Conservation (phyloP, 148 eudicot genomes). For the Camellia sinensis region DNA sequence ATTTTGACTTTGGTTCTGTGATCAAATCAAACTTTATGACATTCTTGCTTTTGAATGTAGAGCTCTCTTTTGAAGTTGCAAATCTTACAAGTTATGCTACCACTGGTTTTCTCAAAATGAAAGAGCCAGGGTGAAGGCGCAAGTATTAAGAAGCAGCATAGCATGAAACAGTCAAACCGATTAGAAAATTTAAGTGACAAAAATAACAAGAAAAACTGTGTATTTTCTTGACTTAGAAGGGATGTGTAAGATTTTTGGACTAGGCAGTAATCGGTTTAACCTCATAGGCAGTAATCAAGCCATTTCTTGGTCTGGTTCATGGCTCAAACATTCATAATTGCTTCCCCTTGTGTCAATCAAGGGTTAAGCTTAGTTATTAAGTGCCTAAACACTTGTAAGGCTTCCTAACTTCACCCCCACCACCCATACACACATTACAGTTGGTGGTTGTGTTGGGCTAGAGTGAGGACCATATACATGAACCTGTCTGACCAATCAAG, state of each 20-base stretch:
- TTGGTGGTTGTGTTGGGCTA: not conserved
- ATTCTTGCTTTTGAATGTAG: not conserved
- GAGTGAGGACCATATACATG: not conserved
- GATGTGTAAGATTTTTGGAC: too few species aligned
- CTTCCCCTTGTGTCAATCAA: too few species aligned
- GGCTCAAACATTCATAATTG: too few species aligned
- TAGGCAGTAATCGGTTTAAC: too few species aligned
- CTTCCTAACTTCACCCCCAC: not conserved
- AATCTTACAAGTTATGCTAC: not conserved
- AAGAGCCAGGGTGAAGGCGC: not conserved
- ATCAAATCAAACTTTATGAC: too few species aligned
- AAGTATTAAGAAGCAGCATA: not conserved
- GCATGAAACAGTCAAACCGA: not conserved
- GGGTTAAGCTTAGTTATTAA: not conserved
- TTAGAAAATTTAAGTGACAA: too few species aligned
- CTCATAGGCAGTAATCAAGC: too few species aligned
- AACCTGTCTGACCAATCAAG: not conserved
- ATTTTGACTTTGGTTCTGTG: too few species aligned
- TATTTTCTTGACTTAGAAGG: too few species aligned
- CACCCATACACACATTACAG: not conserved
- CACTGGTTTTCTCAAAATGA: not conserved
- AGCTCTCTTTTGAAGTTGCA: not conserved
- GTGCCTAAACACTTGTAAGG: not conserved
- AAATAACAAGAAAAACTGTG: too few species aligned
- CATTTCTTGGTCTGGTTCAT: too few species aligned